Evolutionary conservation across 2,329 filamentous ascomycete species (phyloP).

Genomic region (Ascochyta viciae-villosae): DNA sequence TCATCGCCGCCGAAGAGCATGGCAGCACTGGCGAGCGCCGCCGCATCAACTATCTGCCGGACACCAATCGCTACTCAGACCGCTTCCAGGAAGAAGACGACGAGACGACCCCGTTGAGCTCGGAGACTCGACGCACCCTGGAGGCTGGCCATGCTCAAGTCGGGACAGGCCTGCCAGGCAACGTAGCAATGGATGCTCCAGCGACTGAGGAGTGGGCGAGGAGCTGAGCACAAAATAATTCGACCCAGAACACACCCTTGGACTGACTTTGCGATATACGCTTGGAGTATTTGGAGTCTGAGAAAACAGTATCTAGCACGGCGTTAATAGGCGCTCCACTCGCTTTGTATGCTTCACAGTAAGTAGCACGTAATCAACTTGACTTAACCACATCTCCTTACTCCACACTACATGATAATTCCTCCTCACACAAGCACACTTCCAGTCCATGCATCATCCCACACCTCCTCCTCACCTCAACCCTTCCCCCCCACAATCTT

Average conservation of each 20-base stretch:
- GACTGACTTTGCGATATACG: background rate
- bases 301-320: background rate
- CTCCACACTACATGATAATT: too few species aligned
- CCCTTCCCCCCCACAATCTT: conserved; percentile 1
- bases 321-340: background rate
- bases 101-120: conserved; percentile 5
- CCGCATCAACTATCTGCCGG: conserved; percentile 42
- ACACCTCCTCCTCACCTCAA: background rate
- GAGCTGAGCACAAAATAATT: background rate
- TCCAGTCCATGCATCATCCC: background rate
- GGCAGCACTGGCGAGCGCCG: conserved; percentile 28
- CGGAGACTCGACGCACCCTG: conserved; percentile 25
- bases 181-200: conserved; percentile 25
- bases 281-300: background rate
- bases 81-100: conserved; percentile 36
- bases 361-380: too few species aligned
- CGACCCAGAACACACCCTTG: background rate
- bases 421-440: too few species aligned
- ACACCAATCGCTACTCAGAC: conserved; percentile 39
- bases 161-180: conserved; percentile 26
- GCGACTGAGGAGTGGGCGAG: conserved; percentile 37
- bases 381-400: too few species aligned
- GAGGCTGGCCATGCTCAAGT: conserved; percentile 28
- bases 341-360: too few species aligned
- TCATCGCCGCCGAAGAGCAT: conserved; percentile 41